Conservation (phyloP, 2,329 filamentous ascomycete genomes). For the Gaeumannomyces sp. region DNA sequence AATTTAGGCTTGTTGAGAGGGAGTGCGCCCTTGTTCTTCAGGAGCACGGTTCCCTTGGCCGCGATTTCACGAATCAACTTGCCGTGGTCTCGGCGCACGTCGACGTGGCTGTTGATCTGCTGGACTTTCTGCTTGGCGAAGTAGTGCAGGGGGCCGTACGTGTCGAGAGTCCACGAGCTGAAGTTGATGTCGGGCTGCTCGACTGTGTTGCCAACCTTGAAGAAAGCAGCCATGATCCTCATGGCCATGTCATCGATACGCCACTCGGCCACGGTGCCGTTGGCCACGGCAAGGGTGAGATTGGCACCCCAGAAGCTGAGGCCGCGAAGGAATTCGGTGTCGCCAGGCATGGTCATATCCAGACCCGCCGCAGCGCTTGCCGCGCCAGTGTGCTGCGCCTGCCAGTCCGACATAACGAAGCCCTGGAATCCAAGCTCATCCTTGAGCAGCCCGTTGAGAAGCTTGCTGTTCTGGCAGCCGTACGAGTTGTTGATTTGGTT, state of each 20-base stretch:
- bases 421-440: conserved; percentile 61
- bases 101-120: conserved; percentile 72
- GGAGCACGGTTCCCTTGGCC: conserved; percentile 74
- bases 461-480: conserved; percentile 58
- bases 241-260: conserved; percentile 88
- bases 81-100: conserved; percentile 74
- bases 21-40: conserved; percentile 79
- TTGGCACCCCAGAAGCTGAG: conserved; percentile 78
- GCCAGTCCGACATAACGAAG: conserved; percentile 51
- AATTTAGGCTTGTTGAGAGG: conserved; percentile 75
- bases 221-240: conserved; percentile 68
- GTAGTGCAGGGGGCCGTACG: conserved; percentile 62
- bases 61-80: conserved; percentile 68
- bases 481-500: conserved; percentile 62
- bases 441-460: conserved; percentile 58
- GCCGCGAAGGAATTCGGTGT: conserved; percentile 69
- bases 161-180: conserved; percentile 77
- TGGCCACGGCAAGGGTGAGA: conserved; percentile 78
- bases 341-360: conserved; percentile 87
- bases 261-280: conserved; percentile 83
- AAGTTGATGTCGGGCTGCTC: conserved; percentile 64
- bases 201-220: conserved; percentile 56
- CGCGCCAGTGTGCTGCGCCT: conserved; percentile 62
- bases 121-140: conserved; percentile 56
- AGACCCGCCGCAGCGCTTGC: conserved; percentile 64